Conservation (phyloP, 495 filamentous ascomycete genomes). For the Gamarada debralockiae region DNA sequence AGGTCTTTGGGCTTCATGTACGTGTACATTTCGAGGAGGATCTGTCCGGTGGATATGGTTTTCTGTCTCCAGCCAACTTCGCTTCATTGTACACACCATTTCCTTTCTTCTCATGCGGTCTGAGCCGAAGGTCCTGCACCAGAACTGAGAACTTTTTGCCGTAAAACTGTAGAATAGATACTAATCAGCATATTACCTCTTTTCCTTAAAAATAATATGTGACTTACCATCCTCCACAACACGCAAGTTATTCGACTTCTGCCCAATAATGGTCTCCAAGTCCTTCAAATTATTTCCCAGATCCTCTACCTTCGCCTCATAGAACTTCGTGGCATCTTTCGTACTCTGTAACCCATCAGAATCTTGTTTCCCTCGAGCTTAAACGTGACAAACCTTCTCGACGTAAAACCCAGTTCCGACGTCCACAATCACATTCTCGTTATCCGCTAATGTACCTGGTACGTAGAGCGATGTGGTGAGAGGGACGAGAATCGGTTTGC, state of each 20-base stretch:
- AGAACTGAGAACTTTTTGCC: constrained; percentile 50
- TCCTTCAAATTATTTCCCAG: constrained; percentile 75
- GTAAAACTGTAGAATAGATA: constrained; percentile 40
- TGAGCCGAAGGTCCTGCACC: constrained; percentile 8
- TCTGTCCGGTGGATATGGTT: too few relatives aligned
- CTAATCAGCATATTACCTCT: constrained; percentile 7
- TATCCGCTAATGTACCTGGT: constrained; percentile 71
- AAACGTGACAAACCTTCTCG: constrained; percentile 67
- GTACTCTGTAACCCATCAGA: constrained; percentile 42
- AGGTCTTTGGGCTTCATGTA: too few relatives aligned
- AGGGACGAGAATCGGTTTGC: constrained; percentile 77
- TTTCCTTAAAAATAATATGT: background rate
- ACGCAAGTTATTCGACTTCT: constrained; percentile 78
- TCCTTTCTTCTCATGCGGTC: constrained; percentile 12
- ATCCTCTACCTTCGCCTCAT: constrained; percentile 78
- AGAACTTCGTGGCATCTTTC: constrained; percentile 77
- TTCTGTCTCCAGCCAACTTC: too few relatives aligned
- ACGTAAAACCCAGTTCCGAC: constrained; percentile 96
- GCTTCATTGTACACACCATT: background rate
- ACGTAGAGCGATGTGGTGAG: constrained; percentile 93
- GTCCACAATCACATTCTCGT: constrained; percentile 84
- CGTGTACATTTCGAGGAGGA: too few relatives aligned
- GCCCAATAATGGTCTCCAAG: constrained; percentile 80
- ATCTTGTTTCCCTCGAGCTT: background rate
- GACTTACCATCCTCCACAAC: constrained; percentile 79